Conservation (phyloP, 2,329 filamentous ascomycete genomes). For the Rosellinia necatrix region DNA sequence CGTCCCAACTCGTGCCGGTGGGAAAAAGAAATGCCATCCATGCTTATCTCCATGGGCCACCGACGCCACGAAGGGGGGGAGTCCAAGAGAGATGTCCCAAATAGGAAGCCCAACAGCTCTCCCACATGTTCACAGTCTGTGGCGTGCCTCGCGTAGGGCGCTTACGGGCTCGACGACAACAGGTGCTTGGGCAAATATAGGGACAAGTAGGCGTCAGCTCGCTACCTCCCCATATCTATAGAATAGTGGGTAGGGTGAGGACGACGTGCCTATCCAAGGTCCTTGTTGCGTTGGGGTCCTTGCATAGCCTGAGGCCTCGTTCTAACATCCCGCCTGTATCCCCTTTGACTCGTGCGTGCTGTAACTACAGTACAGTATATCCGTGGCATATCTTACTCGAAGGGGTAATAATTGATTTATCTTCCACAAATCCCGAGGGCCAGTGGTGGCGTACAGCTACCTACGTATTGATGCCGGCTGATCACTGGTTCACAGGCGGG, state of each 20-base stretch:
- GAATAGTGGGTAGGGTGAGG: constrained; percentile 22
- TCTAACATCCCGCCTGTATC: too few species aligned
- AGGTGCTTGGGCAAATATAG: not conserved
- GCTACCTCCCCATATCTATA: not conserved
- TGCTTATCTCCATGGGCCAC: too few species aligned
- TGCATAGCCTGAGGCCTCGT: too few species aligned
- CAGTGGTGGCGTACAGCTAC: not conserved
- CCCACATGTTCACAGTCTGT: not conserved
- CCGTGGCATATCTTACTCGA: constrained; percentile 12
- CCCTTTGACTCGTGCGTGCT: too few species aligned
- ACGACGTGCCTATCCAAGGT: not conserved
- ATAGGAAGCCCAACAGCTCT: not conserved
- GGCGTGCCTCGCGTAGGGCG: not conserved
- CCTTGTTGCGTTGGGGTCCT: too few species aligned
- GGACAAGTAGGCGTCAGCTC: not conserved
- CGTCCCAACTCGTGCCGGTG: too few species aligned
- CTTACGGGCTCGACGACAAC: not conserved
- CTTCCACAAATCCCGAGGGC: constrained; percentile 16
- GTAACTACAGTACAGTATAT: too few species aligned
- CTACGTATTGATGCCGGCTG: not conserved
- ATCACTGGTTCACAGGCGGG: too few species aligned
- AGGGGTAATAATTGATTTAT: constrained; percentile 9
- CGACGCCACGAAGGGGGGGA: too few species aligned
- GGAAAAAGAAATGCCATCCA: too few species aligned
- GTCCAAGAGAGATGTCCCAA: too few species aligned